Evolutionary conservation across 1,139 yeast species (phyloP), one percentile per base, ranked within the genome.

Genomic region (Geotrichum carabidarum): DNA sequence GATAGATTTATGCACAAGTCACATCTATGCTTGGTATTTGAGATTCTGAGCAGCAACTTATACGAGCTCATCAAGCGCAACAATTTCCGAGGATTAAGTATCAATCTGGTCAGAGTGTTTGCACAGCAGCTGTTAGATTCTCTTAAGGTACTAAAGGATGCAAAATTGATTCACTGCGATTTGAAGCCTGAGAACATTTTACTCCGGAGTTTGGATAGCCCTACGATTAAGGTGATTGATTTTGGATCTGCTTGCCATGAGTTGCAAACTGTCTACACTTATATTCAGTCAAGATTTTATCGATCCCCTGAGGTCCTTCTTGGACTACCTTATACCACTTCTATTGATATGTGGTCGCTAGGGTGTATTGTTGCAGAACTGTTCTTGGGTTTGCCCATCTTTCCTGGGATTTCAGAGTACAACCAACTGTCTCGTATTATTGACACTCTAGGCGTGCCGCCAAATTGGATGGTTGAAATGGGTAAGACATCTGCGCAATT

Each of bases 161-260:
- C 88, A 56, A 87, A 88, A 62, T 78, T 93, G 66, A 90, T 93
- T 46, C 99, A 93, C 68, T 93, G 99, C 72, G 99, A 93, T 71
- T 74, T 93, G 66, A 94, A 94, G 68, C 99, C 99, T 0, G 99
- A 94, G 65, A 94, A 94, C 68, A 88, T 94, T 48, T 72, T 94
- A 51, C 74, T 94, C 44, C 82, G 87, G 56, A 82, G 85, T 53
- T 83, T 93, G 1, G 96, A 90, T 68, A 82, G 83, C 59, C 96
- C 98, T 2, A 89, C 86, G 54, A 82, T 94, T 59, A 94, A 93
- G 68, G 87, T 94, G 44, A 91, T 94, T 64, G 99, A 94, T 72
- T 94, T 94, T 73, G 99, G 99, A 0, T 83, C 94, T 9, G 96
- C 99, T 0, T 94, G 99, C 69, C 93, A 88, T 65, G 95, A 94